These are phyloP conservation scores for Escovopsis sp. DNA, from an alignment of 2,329 filamentous ascomycete species.

Conservation along the genomic window DNA sequence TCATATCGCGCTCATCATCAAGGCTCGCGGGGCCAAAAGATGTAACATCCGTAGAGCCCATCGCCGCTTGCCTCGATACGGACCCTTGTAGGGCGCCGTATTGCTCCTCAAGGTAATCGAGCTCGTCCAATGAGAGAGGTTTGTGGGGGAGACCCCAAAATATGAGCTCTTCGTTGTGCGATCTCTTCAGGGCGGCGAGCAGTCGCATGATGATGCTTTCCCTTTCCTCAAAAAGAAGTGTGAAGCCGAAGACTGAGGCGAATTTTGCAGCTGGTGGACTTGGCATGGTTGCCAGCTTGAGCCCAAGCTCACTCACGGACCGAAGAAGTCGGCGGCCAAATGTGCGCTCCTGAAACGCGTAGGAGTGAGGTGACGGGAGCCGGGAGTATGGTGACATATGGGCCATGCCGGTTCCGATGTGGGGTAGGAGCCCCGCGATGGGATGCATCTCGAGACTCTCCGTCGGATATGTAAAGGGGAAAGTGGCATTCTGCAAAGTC, in stretches of 20 bases:
- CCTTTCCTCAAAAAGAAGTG: conserved; percentile 43
- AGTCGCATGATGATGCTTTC: conserved; percentile 32
- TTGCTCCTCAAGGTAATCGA: conserved; percentile 34
- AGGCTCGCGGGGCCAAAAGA: conserved; percentile 24
- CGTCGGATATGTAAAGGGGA: conserved; percentile 25
- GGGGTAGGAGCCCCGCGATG: conserved; percentile 5
- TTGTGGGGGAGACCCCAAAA: conserved; percentile 47
- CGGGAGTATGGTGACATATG: conserved; percentile 16
- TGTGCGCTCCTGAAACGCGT: conserved; percentile 47
- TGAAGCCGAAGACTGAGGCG: conserved; percentile 52
- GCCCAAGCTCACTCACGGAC: conserved; percentile 46
- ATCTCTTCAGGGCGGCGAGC: conserved; percentile 17
- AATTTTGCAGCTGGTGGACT: conserved; percentile 34
- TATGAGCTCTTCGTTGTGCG: conserved; percentile 32
- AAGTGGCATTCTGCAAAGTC: conserved; percentile 38
- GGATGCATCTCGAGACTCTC: conserved; percentile 9
- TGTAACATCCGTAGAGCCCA: conserved; percentile 22
- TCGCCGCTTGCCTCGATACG: conserved; percentile 7
- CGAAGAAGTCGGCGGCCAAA: conserved; percentile 62
- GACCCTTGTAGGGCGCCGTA: background rate
- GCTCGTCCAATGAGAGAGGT: conserved; percentile 53
- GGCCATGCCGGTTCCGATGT: conserved; percentile 6
- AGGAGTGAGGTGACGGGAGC: conserved; percentile 34
- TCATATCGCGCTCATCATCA: conserved; percentile 28
- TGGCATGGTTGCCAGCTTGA: conserved; percentile 37